These are phyloP conservation scores for Oleoguttula mirabilis DNA, from an alignment of 495 filamentous ascomycete genomes.

Conservation along the genomic window DNA sequence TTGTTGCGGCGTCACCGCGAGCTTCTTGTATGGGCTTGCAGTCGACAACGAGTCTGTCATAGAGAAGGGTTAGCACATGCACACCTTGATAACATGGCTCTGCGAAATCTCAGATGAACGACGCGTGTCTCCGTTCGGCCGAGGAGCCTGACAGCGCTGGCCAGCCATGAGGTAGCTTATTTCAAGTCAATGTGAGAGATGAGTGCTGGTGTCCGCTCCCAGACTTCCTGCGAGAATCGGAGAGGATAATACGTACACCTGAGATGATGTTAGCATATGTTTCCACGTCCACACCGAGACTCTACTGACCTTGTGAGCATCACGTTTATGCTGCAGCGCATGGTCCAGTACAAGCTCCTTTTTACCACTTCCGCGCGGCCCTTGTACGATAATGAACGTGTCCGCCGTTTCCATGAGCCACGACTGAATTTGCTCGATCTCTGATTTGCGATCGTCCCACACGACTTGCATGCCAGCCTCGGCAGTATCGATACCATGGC, in stretches of 20 bases:
- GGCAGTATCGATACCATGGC: neutral
- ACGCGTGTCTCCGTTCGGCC: too few species aligned
- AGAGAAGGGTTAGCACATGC: too few species aligned
- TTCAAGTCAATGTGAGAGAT: too few species aligned
- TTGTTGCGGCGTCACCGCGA: conserved; percentile 77
- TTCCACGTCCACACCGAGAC: too few species aligned
- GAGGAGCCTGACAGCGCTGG: too few species aligned
- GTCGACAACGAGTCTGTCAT: conserved; percentile 85
- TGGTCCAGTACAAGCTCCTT: conserved; percentile 77
- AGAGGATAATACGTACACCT: too few species aligned
- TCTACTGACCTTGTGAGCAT: conserved; percentile 46
- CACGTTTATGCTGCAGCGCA: conserved; percentile 57
- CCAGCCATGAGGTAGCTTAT: too few species aligned
- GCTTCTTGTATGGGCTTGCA: conserved; percentile 92
- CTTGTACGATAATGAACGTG: conserved; percentile 90
- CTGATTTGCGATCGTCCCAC: conserved; percentile 73
- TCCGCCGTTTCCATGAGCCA: conserved; percentile 79
- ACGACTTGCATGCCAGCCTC: conserved; percentile 64
- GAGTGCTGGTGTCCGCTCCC: too few species aligned
- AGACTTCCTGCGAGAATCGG: too few species aligned
- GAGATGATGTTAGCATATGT: too few species aligned
- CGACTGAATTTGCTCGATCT: conserved; percentile 68
- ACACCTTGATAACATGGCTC: too few species aligned
- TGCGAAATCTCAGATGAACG: too few species aligned
- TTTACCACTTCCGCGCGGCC: conserved; percentile 84